Percentiles rank a stretch among this genome's conserved stretches.
These are phyloP conservation scores for Ettlia oleoabundans DNA, from an alignment of 139 green algal genomes.

Conservation along the genomic window DNA sequence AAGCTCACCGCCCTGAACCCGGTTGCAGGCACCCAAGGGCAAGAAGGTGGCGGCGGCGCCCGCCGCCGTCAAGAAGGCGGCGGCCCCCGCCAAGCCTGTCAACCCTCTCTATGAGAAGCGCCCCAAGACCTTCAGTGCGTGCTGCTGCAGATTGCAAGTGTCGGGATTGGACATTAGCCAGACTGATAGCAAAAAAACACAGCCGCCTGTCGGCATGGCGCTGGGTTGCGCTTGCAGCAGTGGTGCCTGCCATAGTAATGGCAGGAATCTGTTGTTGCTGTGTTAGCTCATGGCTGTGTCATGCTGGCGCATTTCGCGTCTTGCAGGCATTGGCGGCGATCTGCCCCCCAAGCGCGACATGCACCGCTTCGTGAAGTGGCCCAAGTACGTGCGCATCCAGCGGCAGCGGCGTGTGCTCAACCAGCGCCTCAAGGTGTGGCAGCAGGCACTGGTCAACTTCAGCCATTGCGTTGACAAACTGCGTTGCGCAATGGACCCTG, in stretches of 20 bases:
- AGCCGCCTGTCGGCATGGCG: too few relatives aligned
- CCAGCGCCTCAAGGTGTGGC: constrained; percentile 91
- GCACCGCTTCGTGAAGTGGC: constrained; percentile 99
- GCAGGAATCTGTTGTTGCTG: too few relatives aligned
- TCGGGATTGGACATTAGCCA: too few relatives aligned
- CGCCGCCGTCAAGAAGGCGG: constrained; percentile 73
- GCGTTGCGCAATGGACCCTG: too few relatives aligned
- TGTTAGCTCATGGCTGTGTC: background rate
- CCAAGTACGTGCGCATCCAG: constrained; percentile 99
- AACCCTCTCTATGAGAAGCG: constrained; percentile 98
- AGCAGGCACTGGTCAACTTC: too few relatives aligned
- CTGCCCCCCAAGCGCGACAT: constrained; percentile 90
- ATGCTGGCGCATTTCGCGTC: too few relatives aligned
- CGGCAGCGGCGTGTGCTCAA: constrained; percentile 94
- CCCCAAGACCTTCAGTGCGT: constrained; percentile 89
- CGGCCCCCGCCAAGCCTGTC: constrained; percentile 71
- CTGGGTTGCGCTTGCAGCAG: background rate
- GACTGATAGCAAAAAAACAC: too few relatives aligned
- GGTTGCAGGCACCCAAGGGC: constrained; percentile 63
- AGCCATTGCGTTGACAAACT: too few relatives aligned
- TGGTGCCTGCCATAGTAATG: background rate
- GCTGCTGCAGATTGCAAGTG: background rate
- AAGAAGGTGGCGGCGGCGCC: constrained; percentile 83
- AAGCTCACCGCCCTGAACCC: background rate
- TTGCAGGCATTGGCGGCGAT: constrained; percentile 84